A percentile compares a stretch with the other conserved stretches of the same genome.
Evolutionary conservation across 2,329 filamentous ascomycete genomes (phyloP).

Genomic region (Leptosphaerulina australis): DNA sequence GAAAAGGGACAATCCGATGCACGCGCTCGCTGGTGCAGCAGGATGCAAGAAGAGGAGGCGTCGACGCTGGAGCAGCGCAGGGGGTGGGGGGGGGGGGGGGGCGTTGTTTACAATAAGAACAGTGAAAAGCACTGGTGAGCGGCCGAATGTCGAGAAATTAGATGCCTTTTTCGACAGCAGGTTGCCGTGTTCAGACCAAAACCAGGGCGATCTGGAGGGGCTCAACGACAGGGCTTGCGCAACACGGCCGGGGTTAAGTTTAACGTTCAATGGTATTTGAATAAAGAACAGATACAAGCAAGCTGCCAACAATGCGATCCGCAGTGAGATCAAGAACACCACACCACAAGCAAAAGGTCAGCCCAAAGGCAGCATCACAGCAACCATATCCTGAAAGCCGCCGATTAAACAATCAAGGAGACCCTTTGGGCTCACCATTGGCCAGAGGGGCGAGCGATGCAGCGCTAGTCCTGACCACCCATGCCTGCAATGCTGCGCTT

Average conservation of each 20-base stretch:
- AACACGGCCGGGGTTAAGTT: slow-evolving; percentile 9
- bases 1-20: slow-evolving; percentile 22
- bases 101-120: slow-evolving; percentile 19
- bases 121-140: slow-evolving; percentile 7
- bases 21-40: slow-evolving; percentile 33
- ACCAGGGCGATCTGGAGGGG: slow-evolving; percentile 30
- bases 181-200: slow-evolving; percentile 27
- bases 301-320: not conserved
- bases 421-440: slow-evolving; percentile 25
- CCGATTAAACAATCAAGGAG: slow-evolving; percentile 13
- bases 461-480: slow-evolving; percentile 11
- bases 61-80: slow-evolving; percentile 22
- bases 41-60: slow-evolving; percentile 23
- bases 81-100: no score
- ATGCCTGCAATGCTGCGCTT: slow-evolving; percentile 20
- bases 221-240: slow-evolving; percentile 16
- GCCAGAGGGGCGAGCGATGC: slow-evolving; percentile 10
- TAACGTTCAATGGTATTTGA: slow-evolving; percentile 1
- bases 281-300: not conserved
- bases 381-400: slow-evolving; percentile 6
- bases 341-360: slow-evolving; percentile 17
- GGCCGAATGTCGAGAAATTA: slow-evolving; percentile 36
- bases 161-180: slow-evolving; percentile 31
- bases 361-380: slow-evolving; percentile 18
- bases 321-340: not conserved